Conservation (phyloP, 176 grass and related monocot genomes). For the Elaeis guineensis region DNA sequence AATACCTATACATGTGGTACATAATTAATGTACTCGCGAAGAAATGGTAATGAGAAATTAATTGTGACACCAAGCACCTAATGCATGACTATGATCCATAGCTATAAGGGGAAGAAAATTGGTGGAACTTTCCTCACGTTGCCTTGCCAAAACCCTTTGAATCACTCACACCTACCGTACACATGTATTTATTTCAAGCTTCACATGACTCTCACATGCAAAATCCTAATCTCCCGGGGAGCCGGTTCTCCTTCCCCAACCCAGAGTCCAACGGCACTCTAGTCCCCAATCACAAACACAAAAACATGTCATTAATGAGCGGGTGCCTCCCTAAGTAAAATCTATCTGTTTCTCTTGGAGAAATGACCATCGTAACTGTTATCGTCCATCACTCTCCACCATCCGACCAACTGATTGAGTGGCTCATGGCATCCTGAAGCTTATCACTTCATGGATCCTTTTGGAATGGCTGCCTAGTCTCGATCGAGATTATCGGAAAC, state of each 20-base stretch:
- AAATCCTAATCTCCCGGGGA: no score
- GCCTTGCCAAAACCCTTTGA: neutral
- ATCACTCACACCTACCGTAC: conserved; percentile 4
- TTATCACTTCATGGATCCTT: neutral
- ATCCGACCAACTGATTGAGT: neutral
- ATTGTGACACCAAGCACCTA: no score
- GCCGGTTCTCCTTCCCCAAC: no score
- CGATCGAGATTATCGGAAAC: neutral
- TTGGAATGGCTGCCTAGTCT: neutral
- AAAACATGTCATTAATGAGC: neutral
- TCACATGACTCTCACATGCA: no score
- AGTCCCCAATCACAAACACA: no score
- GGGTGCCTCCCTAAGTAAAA: neutral
- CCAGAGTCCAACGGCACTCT: no score
- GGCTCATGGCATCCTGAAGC: neutral
- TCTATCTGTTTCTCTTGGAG: neutral
- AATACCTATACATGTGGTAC: no score
- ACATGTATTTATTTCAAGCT: neutral
- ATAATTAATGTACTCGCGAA: no score
- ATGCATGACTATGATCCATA: no score
- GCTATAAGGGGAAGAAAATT: neutral
- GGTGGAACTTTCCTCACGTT: neutral
- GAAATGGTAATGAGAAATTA: no score
- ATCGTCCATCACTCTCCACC: neutral
- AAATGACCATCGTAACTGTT: neutral